phyloP scores from a whole-genome alignment of 192 early-diverging fungal species.

The Backusella westeae region DNA sequence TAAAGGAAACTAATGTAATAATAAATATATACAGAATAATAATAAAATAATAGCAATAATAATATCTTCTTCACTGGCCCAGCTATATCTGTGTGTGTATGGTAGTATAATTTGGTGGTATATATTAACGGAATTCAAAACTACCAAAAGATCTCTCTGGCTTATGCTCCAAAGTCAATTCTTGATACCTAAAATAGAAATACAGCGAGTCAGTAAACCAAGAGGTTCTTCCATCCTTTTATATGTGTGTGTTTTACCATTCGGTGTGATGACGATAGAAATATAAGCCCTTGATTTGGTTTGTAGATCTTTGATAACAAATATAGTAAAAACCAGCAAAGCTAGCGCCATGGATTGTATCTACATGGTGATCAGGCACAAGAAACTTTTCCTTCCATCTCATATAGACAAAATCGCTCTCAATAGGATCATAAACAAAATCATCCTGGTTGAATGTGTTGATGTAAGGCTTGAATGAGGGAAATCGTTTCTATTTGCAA shows the following conservation, averaged over 20 bases:
- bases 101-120: not conserved
- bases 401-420: slow-evolving; percentile 76
- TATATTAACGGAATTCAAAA: slow-evolving; percentile 46
- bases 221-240: too few species aligned
- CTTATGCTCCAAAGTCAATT: slow-evolving; percentile 41
- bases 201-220: not conserved
- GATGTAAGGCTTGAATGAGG: slow-evolving; percentile 16
- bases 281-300: slow-evolving; percentile 63
- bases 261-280: slow-evolving; percentile 55
- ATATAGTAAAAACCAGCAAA: slow-evolving; percentile 93
- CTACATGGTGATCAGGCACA: slow-evolving; percentile 81
- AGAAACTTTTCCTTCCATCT: slow-evolving; percentile 93
- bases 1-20: not conserved
- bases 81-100: not conserved
- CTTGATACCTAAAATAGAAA: slow-evolving; percentile 39
- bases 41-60: not conserved
- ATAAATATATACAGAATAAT: not conserved
- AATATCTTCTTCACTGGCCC: not conserved
- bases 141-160: slow-evolving; percentile 38
- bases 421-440: slow-evolving; percentile 38
- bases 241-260: slow-evolving; percentile 35
- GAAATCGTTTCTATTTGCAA: slow-evolving; percentile 9
- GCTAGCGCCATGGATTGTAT: slow-evolving; percentile 75
- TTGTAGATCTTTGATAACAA: slow-evolving; percentile 63
- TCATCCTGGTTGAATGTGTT: slow-evolving; percentile 30